A percentile compares a stretch with the other conserved stretches of the same genome.
Evolutionary conservation across 495 filamentous ascomycete species (phyloP).

Genomic region (Trichoderma asperelloides): DNA sequence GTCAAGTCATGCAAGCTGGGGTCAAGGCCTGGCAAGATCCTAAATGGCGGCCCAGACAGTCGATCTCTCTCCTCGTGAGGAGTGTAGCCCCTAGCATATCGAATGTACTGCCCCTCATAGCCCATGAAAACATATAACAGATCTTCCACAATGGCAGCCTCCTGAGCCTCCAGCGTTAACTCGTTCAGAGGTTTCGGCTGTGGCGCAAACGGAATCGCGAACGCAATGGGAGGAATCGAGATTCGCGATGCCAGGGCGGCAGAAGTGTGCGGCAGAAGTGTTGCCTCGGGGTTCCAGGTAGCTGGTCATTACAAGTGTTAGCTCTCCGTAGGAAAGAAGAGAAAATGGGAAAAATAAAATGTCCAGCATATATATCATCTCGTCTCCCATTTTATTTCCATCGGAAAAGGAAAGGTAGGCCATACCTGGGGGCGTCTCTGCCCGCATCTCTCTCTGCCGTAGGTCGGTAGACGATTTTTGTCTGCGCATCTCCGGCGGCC

Average conservation of each 20-base stretch:
- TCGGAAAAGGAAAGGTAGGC: background rate
- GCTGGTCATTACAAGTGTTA: constrained; percentile 11
- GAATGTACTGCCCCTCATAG: constrained; percentile 95
- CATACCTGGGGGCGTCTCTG: constrained; percentile 29
- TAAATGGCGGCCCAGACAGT: constrained; percentile 69
- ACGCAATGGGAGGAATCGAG: constrained; percentile 73
- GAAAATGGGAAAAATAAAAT: background rate
- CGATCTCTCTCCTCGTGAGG: constrained; percentile 77
- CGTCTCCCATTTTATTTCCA: background rate
- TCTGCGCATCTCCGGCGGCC: constrained; percentile 28
- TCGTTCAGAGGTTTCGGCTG: constrained; percentile 64
- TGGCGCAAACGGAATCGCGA: constrained; percentile 57
- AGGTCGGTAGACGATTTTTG: constrained; percentile 32
- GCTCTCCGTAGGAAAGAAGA: background rate
- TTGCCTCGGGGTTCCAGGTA: constrained; percentile 73
- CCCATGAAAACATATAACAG: constrained; percentile 95
- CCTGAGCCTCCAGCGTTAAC: constrained; percentile 70
- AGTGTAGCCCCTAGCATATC: constrained; percentile 72
- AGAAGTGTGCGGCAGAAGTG: constrained; percentile 71
- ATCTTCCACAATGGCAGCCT: constrained; percentile 80
- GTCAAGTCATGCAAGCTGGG: constrained; percentile 85
- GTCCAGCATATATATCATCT: too few species aligned
- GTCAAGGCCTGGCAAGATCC: constrained; percentile 74
- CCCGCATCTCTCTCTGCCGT: constrained; percentile 34
- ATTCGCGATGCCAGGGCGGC: constrained; percentile 83